Evolutionary conservation across 768 basidiomycete species (phyloP).

Genomic region (Naganishia randhawae): DNA sequence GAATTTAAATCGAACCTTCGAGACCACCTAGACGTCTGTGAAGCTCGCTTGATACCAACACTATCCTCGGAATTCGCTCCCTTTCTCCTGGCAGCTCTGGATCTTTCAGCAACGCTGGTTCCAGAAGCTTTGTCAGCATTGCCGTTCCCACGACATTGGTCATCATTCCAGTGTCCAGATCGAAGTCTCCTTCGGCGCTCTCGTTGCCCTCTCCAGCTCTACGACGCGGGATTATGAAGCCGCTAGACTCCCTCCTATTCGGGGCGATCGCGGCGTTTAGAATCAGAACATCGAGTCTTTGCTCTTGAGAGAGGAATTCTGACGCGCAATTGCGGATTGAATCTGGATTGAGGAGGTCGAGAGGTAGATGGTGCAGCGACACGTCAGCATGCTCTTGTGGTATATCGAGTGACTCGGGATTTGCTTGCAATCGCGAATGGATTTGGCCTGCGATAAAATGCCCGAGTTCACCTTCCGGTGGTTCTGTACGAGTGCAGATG

Average conservation of each 20-base stretch:
- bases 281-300: slow-evolving; percentile 16
- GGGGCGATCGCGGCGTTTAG: slow-evolving; percentile 23
- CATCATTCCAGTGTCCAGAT: slow-evolving; percentile 26
- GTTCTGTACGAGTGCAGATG: slow-evolving; percentile 21
- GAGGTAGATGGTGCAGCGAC: slow-evolving; percentile 15
- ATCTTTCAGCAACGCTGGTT: neutral
- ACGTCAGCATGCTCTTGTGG: neutral
- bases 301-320: slow-evolving; percentile 10
- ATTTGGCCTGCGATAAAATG: neutral
- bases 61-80: slow-evolving; percentile 4
- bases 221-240: neutral
- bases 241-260: neutral
- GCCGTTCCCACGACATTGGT: slow-evolving; percentile 25
- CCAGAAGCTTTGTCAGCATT: slow-evolving; percentile 12
- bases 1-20: neutral
- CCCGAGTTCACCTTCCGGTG: slow-evolving; percentile 16
- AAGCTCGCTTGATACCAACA: slow-evolving; percentile 26
- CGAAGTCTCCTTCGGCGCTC: neutral
- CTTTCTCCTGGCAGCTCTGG: neutral
- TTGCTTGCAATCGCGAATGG: neutral
- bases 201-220: too few relatives aligned
- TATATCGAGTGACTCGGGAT: neutral
- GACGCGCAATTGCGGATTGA: slow-evolving; percentile 22
- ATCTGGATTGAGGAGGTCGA: slow-evolving; percentile 13
- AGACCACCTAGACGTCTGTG: slow-evolving; percentile 16